These are phyloP conservation scores for Tricholoma sp. DNA, from an alignment of 768 basidiomycete genomes.

Conservation along the genomic window DNA sequence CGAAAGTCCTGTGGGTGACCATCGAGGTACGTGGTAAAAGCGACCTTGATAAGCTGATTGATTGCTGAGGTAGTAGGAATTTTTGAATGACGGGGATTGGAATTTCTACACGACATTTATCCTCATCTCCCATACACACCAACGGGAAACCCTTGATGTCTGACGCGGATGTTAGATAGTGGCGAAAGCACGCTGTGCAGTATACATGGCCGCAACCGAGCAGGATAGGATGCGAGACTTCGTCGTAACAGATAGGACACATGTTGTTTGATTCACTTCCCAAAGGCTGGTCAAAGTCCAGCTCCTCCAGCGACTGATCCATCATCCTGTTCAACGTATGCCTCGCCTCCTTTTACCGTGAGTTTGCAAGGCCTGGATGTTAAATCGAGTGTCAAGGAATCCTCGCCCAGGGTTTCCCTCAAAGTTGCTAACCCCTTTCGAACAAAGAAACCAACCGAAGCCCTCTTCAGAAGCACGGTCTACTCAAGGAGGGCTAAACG, in stretches of 20 bases:
- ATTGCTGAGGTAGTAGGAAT: conserved; percentile 45
- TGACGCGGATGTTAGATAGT: conserved; percentile 38
- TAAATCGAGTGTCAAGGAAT: conserved; percentile 44
- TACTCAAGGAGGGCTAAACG: conserved; percentile 40
- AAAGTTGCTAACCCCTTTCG: conserved; percentile 43
- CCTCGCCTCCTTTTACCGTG: conserved; percentile 51
- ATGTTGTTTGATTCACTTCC: conserved; percentile 8
- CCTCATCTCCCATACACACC: conserved; percentile 57
- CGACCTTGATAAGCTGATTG: conserved; percentile 46
- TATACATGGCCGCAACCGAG: conserved; percentile 47
- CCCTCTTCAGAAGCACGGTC: conserved; percentile 30
- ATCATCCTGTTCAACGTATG: conserved; percentile 41
- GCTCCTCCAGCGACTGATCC: conserved; percentile 30
- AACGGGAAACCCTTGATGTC: conserved; percentile 31
- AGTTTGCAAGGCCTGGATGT: conserved; percentile 32
- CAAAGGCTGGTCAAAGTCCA: neutral
- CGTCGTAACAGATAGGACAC: conserved; percentile 56
- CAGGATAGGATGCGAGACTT: conserved; percentile 32
- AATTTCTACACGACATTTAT: conserved; percentile 47
- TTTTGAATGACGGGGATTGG: conserved; percentile 47
- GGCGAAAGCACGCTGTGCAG: conserved; percentile 43
- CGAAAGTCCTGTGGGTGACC: conserved; percentile 58
- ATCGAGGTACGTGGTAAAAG: conserved; percentile 52
- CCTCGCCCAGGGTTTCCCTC: conserved; percentile 49
- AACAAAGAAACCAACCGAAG: conserved; percentile 46